A percentile compares a stretch with the other conserved stretches of the same genome.
Conservation (phyloP, 169 alveolate species). For the Eimeria praecox region DNA sequence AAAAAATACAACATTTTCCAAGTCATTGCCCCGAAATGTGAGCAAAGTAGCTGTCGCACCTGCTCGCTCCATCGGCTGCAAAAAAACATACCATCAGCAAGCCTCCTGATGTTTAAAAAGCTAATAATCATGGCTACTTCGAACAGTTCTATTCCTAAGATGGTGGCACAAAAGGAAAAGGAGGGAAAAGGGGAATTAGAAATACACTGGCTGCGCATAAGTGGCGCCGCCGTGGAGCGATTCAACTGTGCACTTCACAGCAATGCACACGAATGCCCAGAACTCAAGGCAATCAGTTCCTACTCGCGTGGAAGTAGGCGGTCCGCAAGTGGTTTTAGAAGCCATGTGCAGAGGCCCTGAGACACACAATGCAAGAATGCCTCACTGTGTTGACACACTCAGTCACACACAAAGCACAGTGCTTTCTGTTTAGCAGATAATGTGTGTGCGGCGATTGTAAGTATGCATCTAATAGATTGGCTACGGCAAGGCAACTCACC, state of each 20-base stretch:
- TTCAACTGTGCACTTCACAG: not conserved
- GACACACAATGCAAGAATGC: not conserved
- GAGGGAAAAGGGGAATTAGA: not conserved
- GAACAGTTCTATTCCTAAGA: not conserved
- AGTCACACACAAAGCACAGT: not conserved
- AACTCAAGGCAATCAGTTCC: not conserved
- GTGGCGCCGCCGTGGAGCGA: not conserved
- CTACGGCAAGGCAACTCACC: not conserved
- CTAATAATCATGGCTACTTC: not conserved
- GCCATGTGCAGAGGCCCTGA: slow-evolving; percentile 79
- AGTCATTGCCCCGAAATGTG: slow-evolving; percentile 77
- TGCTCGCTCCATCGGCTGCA: slow-evolving; percentile 83
- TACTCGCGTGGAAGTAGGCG: slow-evolving; percentile 79
- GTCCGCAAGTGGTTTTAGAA: slow-evolving; percentile 78
- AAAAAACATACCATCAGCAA: not conserved
- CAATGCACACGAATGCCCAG: not conserved
- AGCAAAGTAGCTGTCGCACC: slow-evolving; percentile 71
- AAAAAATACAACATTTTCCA: slow-evolving; percentile 74
- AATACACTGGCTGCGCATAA: not conserved
- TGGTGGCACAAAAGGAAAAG: not conserved
- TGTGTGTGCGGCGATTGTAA: not conserved
- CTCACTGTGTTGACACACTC: not conserved
- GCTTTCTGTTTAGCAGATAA: not conserved
- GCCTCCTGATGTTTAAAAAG: not conserved
- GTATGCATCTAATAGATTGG: not conserved